Evolutionary conservation across 1,284 basidiomycete genomes (phyloP).

Genomic region (Coriolopsis trogii): DNA sequence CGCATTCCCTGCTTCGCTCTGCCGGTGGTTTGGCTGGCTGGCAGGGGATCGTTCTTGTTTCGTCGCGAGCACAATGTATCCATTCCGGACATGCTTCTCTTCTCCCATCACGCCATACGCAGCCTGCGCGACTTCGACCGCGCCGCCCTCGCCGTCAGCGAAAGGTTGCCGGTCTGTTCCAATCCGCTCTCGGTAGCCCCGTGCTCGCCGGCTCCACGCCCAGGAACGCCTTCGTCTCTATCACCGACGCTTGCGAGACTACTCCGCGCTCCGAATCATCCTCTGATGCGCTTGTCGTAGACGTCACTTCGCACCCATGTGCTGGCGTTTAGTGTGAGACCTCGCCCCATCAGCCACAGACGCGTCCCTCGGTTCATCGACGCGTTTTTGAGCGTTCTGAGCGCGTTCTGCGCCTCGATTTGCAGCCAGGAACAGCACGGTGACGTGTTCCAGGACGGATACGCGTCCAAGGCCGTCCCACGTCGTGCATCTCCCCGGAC

Average conservation of each 20-base stretch:
- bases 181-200: constrained; percentile 1
- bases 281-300: constrained; percentile 24
- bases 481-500: constrained; percentile 9
- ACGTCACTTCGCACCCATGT: constrained; percentile 21
- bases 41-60: constrained; percentile 13
- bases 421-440: neutral
- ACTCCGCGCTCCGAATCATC: constrained; percentile 4
- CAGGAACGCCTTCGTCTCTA: constrained; percentile 15
- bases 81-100: constrained; percentile 13
- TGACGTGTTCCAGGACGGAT: neutral
- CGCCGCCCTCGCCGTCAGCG: neutral
- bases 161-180: constrained; percentile 10
- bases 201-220: constrained; percentile 8
- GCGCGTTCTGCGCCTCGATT: constrained; percentile 7
- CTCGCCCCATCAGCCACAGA: constrained; percentile 24
- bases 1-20: constrained; percentile 14
- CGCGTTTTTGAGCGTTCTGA: constrained; percentile 12
- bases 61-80: constrained; percentile 20
- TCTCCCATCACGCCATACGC: constrained; percentile 4
- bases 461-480: constrained; percentile 9
- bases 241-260: constrained; percentile 17
- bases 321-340: constrained; percentile 12
- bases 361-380: constrained; percentile 19
- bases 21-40: neutral
- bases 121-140: neutral